A percentile compares a stretch with the other conserved stretches of the same genome.
Conservation (phyloP, 345 rosid genomes). For the Ceriops zippeliana region DNA sequence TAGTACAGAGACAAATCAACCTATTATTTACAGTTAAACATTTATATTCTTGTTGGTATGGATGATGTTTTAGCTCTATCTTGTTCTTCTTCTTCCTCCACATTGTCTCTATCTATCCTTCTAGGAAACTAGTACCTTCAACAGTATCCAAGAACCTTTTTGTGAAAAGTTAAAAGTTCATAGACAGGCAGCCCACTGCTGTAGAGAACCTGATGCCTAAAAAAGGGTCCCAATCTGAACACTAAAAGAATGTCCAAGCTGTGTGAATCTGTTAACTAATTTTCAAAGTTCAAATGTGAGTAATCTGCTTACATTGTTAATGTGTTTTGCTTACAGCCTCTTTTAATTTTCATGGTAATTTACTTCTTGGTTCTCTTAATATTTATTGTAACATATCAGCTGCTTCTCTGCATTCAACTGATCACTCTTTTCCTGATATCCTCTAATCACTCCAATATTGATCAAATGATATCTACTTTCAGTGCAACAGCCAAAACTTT, state of each 20-base stretch:
- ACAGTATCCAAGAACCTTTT: no score
- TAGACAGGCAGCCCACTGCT: no score
- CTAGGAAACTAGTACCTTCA: no score
- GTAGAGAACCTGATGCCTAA: no score
- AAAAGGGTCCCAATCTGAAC: no score
- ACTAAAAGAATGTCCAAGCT: background rate
- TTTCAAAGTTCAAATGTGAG: background rate
- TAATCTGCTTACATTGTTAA: background rate
- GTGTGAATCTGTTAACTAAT: background rate
- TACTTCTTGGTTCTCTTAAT: background rate
- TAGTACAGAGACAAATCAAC: no score
- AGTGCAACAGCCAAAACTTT: conserved; percentile 67
- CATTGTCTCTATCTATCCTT: no score
- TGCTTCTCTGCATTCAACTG: background rate
- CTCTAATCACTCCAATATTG: background rate
- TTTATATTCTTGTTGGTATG: background rate
- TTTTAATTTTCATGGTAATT: background rate
- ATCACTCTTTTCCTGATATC: background rate
- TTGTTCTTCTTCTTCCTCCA: no score
- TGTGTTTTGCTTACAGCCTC: background rate
- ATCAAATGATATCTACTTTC: conserved; percentile 25
- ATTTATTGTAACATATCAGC: background rate
- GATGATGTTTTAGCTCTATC: background rate
- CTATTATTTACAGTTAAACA: background rate
- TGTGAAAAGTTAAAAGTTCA: no score